These are phyloP conservation scores for Hanseniaspora nectarophila DNA, from an alignment of 805 yeast species.

Conservation along the genomic window DNA sequence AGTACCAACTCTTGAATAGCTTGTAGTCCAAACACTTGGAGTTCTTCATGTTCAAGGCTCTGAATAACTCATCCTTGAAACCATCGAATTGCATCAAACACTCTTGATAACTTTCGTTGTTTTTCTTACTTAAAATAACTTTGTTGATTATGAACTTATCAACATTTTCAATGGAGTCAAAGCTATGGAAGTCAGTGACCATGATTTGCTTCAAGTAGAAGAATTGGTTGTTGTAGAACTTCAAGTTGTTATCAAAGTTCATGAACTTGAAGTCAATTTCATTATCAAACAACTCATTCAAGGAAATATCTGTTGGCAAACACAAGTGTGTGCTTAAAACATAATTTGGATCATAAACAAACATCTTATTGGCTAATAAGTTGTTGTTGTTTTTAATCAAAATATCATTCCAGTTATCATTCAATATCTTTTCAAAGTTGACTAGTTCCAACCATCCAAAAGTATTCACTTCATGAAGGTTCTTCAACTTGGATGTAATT, in stretches of 20 bases:
- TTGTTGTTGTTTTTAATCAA: not conserved
- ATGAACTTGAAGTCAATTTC: not conserved
- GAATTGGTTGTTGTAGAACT: slow-evolving; percentile 10
- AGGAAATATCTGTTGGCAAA: not conserved
- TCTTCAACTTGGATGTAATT: not conserved
- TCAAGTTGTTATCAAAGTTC: slow-evolving; percentile 1
- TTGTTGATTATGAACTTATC: slow-evolving; percentile 1
- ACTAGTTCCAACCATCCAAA: slow-evolving; percentile 5
- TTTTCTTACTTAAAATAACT: not conserved
- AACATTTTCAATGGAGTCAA: slow-evolving; percentile 1
- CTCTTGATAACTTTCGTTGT: not conserved
- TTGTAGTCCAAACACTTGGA: slow-evolving; percentile 34
- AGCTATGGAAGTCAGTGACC: not conserved
- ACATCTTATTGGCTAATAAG: not conserved
- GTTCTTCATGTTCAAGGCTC: slow-evolving; percentile 7
- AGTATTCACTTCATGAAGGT: slow-evolving; percentile 1
- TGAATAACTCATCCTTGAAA: slow-evolving; percentile 8
- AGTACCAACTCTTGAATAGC: slow-evolving; percentile 71
- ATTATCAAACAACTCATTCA: not conserved
- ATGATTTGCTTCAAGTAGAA: slow-evolving; percentile 6
- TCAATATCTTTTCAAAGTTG: slow-evolving; percentile 10
- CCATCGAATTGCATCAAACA: not conserved
- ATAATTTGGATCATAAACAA: not conserved
- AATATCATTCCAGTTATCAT: slow-evolving; percentile 10
- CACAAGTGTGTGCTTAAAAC: not conserved